A percentile compares a stretch with the other conserved stretches of the same genome.
These are phyloP conservation scores for Cercospora sp. DNA, from an alignment of 2,329 filamentous ascomycete genomes.

Conservation along the genomic window DNA sequence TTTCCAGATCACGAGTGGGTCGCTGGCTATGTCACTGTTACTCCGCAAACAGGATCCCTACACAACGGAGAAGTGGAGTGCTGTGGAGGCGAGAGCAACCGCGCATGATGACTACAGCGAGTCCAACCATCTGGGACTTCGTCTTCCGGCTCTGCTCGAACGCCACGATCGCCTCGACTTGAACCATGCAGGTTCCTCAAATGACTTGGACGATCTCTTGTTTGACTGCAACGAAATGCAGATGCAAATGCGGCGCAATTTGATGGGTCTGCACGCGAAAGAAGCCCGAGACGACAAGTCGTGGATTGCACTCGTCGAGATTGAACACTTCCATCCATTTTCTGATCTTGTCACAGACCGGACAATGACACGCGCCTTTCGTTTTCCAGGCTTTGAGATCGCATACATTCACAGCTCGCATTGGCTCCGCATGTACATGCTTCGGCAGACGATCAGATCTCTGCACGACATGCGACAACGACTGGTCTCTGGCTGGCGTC, in stretches of 20 bases:
- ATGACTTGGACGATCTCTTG: slow-evolving; percentile 23
- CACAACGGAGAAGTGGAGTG: slow-evolving; percentile 29
- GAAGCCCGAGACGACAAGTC: slow-evolving; percentile 9
- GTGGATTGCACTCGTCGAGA: slow-evolving; percentile 21
- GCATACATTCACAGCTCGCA: slow-evolving; percentile 33
- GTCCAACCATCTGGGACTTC: slow-evolving; percentile 22
- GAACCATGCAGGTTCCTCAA: slow-evolving; percentile 5
- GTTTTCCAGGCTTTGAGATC: slow-evolving; percentile 30
- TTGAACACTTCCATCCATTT: slow-evolving; percentile 31
- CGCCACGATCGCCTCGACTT: slow-evolving; percentile 24
- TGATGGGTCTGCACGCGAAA: slow-evolving; percentile 6
- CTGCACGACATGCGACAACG: slow-evolving; percentile 23
- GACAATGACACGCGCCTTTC: slow-evolving; percentile 30
- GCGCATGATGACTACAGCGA: slow-evolving; percentile 15
- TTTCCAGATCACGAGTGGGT: slow-evolving; percentile 28
- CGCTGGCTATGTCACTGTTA: slow-evolving; percentile 30
- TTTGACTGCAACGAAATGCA: slow-evolving; percentile 24
- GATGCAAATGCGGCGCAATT: slow-evolving; percentile 12
- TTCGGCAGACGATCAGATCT: slow-evolving; percentile 26
- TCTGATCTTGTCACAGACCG: slow-evolving; percentile 26
- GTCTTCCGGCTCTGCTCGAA: slow-evolving; percentile 26
- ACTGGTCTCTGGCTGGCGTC: slow-evolving; percentile 23
- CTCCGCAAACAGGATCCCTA: slow-evolving; percentile 29
- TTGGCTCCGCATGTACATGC: slow-evolving; percentile 33
- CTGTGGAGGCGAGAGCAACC: background rate